Percentiles rank a stretch among this genome's conserved stretches.
phyloP scores from a whole-genome alignment of 371 early-diverging fungal species.

The Blastocladiella emersonii region DNA sequence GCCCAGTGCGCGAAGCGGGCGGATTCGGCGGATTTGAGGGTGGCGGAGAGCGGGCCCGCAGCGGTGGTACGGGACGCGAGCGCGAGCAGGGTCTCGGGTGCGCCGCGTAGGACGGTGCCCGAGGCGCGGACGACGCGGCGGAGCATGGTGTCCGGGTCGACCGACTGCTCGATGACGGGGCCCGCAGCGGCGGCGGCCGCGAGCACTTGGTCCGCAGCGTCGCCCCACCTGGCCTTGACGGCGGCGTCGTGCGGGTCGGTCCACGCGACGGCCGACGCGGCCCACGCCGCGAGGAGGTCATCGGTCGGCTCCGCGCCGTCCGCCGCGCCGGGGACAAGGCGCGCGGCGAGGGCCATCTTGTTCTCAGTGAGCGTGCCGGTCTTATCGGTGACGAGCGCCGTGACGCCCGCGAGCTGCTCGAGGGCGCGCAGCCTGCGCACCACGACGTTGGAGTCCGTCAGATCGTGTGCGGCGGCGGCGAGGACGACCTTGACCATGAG shows the following conservation, averaged over 20 bases:
- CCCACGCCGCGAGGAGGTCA: background rate
- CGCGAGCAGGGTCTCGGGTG: background rate
- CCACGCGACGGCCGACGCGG: background rate
- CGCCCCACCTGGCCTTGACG: too few relatives aligned
- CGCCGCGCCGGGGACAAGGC: background rate
- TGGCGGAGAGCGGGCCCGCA: too few relatives aligned
- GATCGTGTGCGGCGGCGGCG: conserved; percentile 21
- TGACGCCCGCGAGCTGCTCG: conserved; percentile 37
- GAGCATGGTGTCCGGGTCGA: too few relatives aligned
- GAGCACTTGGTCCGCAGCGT: too few relatives aligned
- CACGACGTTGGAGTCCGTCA: conserved; percentile 20
- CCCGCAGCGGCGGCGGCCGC: too few relatives aligned
- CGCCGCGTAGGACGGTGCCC: background rate
- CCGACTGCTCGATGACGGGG: too few relatives aligned
- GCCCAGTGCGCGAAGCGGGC: too few relatives aligned
- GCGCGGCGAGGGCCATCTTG: conserved; percentile 22
- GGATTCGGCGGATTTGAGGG: too few relatives aligned
- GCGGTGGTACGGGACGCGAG: too few relatives aligned
- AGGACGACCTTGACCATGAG: conserved; percentile 31
- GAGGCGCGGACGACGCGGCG: background rate
- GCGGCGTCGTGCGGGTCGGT: background rate
- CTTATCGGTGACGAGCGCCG: conserved; percentile 38
- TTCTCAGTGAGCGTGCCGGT: conserved; percentile 37
- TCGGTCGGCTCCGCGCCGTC: background rate
- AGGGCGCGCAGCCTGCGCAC: conserved; percentile 40